A percentile compares a stretch with the other conserved stretches of the same genome.
Evolutionary conservation across 2,329 filamentous ascomycete species (phyloP).

Genomic region (Chaetothyriales sp.): DNA sequence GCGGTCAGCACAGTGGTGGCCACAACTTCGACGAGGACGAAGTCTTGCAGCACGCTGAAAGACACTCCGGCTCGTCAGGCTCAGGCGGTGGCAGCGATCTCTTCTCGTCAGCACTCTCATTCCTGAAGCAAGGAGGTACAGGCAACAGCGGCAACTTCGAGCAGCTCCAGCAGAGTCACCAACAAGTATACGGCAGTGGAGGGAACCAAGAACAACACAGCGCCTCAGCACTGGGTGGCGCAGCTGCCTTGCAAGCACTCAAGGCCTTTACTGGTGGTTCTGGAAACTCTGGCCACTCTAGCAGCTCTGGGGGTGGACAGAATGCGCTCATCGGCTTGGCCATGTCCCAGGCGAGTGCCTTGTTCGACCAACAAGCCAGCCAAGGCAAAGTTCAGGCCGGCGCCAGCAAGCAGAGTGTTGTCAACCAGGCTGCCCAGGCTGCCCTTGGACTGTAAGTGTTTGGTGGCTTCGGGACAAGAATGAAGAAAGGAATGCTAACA

Average conservation of each 20-base stretch:
- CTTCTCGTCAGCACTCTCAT: conserved; percentile 42
- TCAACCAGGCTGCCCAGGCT: conserved; percentile 69
- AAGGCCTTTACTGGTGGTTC: conserved; percentile 49
- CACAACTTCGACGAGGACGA: conserved; percentile 38
- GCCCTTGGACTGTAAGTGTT: conserved; percentile 75
- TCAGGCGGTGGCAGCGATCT: conserved; percentile 37
- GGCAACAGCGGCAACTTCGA: conserved; percentile 37
- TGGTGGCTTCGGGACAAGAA: neutral
- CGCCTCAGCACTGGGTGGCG: conserved; percentile 26
- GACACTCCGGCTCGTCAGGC: conserved; percentile 41
- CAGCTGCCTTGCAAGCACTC: conserved; percentile 42
- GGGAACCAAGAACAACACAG: conserved; percentile 33
- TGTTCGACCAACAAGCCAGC: conserved; percentile 47
- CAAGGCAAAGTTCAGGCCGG: conserved; percentile 40
- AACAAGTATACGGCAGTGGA: conserved; percentile 51
- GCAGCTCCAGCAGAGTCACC: conserved; percentile 54
- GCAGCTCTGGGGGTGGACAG: conserved; percentile 37
- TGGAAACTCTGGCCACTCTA: conserved; percentile 20
- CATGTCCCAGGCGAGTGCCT: conserved; percentile 73
- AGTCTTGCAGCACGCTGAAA: conserved; percentile 40
- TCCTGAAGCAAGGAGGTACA: conserved; percentile 24
- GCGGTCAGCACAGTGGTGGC: no score
- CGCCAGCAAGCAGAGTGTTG: conserved; percentile 63
- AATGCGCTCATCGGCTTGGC: conserved; percentile 71
- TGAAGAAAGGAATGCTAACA: neutral